Conservation (phyloP, 306 rosid genomes). For the Quercus dentata region DNA sequence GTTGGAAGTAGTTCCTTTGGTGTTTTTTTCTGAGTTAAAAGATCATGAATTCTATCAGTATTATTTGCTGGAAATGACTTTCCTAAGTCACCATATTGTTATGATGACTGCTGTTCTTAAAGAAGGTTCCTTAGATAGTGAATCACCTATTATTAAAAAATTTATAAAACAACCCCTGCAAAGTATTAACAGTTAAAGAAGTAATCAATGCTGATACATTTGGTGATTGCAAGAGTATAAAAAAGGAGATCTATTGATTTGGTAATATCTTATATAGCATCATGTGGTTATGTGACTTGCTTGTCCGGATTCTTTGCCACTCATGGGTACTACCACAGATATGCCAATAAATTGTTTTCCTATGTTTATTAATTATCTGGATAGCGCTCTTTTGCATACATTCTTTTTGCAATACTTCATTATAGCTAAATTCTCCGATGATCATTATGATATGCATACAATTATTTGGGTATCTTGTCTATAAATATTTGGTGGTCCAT, state of each 20-base stretch:
- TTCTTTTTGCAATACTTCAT: constrained; percentile 2
- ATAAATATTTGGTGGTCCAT: neutral
- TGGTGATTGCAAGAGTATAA: neutral
- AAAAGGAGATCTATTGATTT: neutral
- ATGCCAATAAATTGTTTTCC: neutral
- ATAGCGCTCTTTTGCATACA: neutral
- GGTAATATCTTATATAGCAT: neutral
- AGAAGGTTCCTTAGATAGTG: neutral
- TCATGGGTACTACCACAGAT: neutral
- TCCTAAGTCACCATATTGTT: neutral
- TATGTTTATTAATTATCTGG: neutral
- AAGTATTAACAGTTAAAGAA: neutral
- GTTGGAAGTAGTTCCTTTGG: neutral
- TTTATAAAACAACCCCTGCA: neutral
- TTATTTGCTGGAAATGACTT: neutral
- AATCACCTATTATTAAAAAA: no score
- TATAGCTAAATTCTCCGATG: neutral
- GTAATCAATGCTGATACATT: neutral
- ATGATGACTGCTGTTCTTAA: neutral
- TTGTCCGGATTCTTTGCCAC: neutral
- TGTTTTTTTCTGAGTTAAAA: neutral
- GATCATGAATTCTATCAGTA: neutral
- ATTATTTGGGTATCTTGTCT: neutral
- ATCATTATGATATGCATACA: neutral
- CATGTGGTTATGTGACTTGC: neutral